Evolutionary conservation across 768 basidiomycete species (phyloP).

Genomic region (Hericium erinaceus): DNA sequence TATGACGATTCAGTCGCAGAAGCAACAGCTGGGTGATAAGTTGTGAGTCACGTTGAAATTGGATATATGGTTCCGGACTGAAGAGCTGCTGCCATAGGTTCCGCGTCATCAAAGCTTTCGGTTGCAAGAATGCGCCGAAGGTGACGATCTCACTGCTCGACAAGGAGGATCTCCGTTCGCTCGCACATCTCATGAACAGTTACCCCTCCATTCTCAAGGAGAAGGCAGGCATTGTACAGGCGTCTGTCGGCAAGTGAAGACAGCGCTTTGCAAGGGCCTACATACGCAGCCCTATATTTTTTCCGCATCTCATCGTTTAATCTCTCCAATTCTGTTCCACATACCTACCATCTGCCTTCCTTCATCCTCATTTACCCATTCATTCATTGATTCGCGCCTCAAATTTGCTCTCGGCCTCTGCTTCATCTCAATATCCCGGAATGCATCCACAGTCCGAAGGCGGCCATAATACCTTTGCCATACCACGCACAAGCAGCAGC

Average conservation of each 20-base stretch:
- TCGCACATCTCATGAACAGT: conserved; percentile 83
- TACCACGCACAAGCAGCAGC: too few relatives aligned
- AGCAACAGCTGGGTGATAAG: conserved; percentile 77
- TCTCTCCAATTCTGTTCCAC: background rate
- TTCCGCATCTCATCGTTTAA: background rate
- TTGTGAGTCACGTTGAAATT: conserved; percentile 35
- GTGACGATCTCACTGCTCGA: conserved; percentile 78
- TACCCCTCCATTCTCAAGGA: conserved; percentile 77
- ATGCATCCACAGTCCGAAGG: background rate
- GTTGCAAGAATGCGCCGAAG: conserved; percentile 81
- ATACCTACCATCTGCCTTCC: background rate
- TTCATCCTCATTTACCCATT: background rate
- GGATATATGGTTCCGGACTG: background rate
- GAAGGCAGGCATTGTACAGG: conserved; percentile 10
- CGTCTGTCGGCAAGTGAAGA: background rate
- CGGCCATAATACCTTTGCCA: background rate
- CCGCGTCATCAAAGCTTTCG: conserved; percentile 60
- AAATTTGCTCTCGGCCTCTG: background rate
- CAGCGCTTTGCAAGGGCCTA: background rate
- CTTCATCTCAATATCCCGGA: background rate
- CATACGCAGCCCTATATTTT: background rate
- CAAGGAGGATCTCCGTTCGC: conserved; percentile 72
- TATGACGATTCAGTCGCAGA: conserved; percentile 68
- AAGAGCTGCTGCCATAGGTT: conserved; percentile 24
- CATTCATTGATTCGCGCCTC: background rate